Percentiles rank a stretch among this genome's conserved stretches.
Conservation (phyloP, 768 basidiomycete species). For the Mycena galericulata region DNA sequence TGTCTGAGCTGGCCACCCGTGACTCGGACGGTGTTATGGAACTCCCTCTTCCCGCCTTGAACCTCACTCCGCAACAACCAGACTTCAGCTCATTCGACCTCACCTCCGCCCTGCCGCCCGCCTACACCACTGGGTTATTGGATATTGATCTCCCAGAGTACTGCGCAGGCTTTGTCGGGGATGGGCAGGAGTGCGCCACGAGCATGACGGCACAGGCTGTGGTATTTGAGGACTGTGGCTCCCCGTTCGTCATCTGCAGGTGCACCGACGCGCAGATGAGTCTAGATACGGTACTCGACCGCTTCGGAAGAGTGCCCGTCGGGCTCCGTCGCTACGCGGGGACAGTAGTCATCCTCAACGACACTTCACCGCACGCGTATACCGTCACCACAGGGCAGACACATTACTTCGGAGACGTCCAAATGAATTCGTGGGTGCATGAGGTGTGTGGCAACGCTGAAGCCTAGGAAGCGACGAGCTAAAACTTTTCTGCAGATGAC, state of each 20-base stretch:
- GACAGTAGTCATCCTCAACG: slow-evolving; percentile 35
- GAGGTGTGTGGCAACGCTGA: slow-evolving; percentile 37
- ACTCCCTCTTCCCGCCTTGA: neutral
- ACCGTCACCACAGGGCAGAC: slow-evolving; percentile 47
- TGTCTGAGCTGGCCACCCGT: too few species aligned
- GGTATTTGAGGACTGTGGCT: neutral
- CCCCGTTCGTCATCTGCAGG: slow-evolving; percentile 38
- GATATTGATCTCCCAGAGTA: slow-evolving; percentile 7
- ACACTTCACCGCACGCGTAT: slow-evolving; percentile 38
- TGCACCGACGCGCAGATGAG: slow-evolving; percentile 44
- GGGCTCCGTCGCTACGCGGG: slow-evolving; percentile 46
- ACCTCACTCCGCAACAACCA: neutral
- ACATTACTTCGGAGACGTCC: slow-evolving; percentile 44
- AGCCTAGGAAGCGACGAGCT: neutral
- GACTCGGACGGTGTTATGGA: neutral
- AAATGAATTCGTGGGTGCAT: slow-evolving; percentile 45
- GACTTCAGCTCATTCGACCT: slow-evolving; percentile 9
- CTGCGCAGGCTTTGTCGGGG: slow-evolving; percentile 33
- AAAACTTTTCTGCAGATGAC: slow-evolving; percentile 34
- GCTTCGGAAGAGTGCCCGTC: slow-evolving; percentile 45
- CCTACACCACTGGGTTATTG: neutral
- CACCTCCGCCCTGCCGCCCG: neutral
- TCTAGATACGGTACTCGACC: slow-evolving; percentile 40
- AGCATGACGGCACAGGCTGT: neutral
- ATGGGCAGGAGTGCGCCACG: neutral